Evolutionary conservation across 176 grass and related monocot species (phyloP), one percentile per base, ranked within the genome.

Genomic region (Carex scoparia): DNA sequence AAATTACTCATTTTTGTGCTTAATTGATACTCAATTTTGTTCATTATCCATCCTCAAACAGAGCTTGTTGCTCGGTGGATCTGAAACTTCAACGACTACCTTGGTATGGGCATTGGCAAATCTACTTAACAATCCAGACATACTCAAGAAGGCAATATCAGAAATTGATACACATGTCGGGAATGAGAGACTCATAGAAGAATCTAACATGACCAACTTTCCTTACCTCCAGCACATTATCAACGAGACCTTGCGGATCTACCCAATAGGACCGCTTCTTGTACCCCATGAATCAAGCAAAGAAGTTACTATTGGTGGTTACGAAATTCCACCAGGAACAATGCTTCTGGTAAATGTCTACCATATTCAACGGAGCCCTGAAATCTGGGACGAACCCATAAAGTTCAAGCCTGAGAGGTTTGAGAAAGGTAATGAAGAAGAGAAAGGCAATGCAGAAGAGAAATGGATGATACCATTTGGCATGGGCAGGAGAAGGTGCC

Each of bases 381-480:
- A 83, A 83, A 68, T 65, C 7, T 83, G 80, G 61, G 80, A 83
- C 3, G 80, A 83, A n/a, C 61, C 80, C 1, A 83, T 10, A 1
- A 68, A 68, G 38, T 83, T 83, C 32, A 83, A 55, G 11, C 80
- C 80, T 1, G 88, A 90, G 51, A 79, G 91, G 14, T 93, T 93
- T 62, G 46, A 86, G 53, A 67, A 8, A 0, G 90, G 80, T 5
- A 31, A 68, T 8, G 16, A 23, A 23, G 23, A 23, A 23, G 23
- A 23, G 23, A 23, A 23, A 0, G 90, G 80, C 5, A 31, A 68
- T 8, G 16, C 40, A 0, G 40, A 65, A 9, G 61, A 0, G 9
- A 86, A 78, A 57, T 65, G 79, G 77, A 33, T 86, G 48, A 89
- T 86, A 56, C 88, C 84, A 0, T 89, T 89, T 79, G 88, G 88